Evolutionary conservation across 2,329 filamentous ascomycete species (phyloP).

Genomic region (Penicillium sp.): DNA sequence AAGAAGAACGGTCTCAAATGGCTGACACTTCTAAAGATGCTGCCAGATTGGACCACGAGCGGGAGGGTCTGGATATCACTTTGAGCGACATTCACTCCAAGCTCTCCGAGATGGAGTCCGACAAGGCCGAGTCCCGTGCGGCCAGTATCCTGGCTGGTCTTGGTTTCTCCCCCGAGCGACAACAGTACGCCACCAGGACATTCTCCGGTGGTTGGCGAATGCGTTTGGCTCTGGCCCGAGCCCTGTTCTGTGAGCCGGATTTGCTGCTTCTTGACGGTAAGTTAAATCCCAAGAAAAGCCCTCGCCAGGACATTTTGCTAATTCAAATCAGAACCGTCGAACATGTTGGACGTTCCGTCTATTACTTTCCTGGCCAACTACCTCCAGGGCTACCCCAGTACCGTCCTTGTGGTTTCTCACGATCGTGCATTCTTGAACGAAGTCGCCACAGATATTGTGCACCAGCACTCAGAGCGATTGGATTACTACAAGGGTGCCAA

Average conservation of each 20-base stretch:
- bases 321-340: slow-evolving; percentile 74
- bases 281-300: slow-evolving; percentile 1
- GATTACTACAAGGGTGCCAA: slow-evolving; percentile 99
- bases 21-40: slow-evolving; percentile 93
- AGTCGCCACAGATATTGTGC: slow-evolving; percentile 97
- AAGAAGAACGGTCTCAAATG: slow-evolving; percentile 73
- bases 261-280: slow-evolving; percentile 80
- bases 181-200: slow-evolving; percentile 91
- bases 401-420: slow-evolving; percentile 94
- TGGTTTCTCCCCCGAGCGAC: slow-evolving; percentile 90
- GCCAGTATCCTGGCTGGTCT: slow-evolving; percentile 96
- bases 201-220: slow-evolving; percentile 99
- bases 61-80: slow-evolving; percentile 86
- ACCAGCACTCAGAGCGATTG: slow-evolving; percentile 93
- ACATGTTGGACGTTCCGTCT: slow-evolving; percentile 99
- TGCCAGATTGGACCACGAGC: slow-evolving; percentile 77
- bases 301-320: slow-evolving; percentile 10
- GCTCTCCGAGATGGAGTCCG: slow-evolving; percentile 96
- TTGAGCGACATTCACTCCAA: slow-evolving; percentile 90
- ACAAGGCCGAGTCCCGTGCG: slow-evolving; percentile 93
- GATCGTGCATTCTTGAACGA: slow-evolving; percentile 99
- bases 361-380: slow-evolving; percentile 98
- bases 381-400: slow-evolving; percentile 90
- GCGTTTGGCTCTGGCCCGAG: slow-evolving; percentile 90
- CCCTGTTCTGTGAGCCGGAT: slow-evolving; percentile 97